These are phyloP conservation scores for Didymella lethalis DNA, from an alignment of 2,329 filamentous ascomycete genomes.

Conservation along the genomic window DNA sequence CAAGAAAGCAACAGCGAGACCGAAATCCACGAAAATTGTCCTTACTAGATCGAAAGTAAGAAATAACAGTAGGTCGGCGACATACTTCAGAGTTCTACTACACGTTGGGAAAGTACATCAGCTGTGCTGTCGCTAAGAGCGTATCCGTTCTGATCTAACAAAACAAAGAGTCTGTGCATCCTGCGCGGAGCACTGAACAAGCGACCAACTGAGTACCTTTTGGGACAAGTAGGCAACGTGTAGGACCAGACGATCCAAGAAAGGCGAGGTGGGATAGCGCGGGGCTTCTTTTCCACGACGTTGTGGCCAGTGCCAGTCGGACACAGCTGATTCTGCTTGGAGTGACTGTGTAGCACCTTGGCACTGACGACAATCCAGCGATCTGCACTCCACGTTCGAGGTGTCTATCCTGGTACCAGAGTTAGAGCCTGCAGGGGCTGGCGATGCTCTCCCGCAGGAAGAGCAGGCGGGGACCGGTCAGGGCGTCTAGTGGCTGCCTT, in stretches of 20 bases:
- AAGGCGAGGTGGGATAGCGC: background rate
- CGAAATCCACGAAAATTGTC: background rate
- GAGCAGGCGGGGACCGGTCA: conserved; percentile 17
- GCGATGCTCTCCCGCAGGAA: background rate
- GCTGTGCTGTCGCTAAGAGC: conserved; percentile 5
- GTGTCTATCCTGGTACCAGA: background rate
- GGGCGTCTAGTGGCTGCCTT: conserved; percentile 15
- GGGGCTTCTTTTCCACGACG: conserved; percentile 4
- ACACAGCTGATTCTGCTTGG: conserved; percentile 5
- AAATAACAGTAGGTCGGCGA: conserved; percentile 7
- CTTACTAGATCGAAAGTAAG: background rate
- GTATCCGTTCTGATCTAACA: background rate
- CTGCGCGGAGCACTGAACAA: conserved; percentile 3
- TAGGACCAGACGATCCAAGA: background rate
- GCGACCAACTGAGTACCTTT: background rate
- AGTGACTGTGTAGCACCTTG: conserved; percentile 3
- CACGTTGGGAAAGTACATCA: background rate
- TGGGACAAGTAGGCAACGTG: background rate
- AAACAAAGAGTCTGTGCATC: background rate
- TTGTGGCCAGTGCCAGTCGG: background rate
- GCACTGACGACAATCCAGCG: background rate
- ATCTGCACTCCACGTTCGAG: background rate
- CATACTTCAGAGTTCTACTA: background rate
- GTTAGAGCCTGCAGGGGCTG: background rate
- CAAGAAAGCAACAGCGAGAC: background rate